phyloP scores from a whole-genome alignment of 2,329 filamentous ascomycete genomes.

The Fusarium duplospermum region DNA sequence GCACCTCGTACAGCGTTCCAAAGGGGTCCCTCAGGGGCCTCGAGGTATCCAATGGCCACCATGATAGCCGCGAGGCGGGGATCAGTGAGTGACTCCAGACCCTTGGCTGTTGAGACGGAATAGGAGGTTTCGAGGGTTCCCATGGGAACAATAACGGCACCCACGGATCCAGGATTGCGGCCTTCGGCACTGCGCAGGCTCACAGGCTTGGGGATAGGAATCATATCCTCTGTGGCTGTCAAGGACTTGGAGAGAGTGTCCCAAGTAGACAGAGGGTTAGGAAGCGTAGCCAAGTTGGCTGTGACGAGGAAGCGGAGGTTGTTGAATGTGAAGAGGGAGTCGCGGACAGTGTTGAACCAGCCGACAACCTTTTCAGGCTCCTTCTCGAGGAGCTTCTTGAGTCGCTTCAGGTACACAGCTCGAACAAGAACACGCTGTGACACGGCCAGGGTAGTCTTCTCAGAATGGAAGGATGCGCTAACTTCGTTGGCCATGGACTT shows the following conservation, averaged over 20 bases:
- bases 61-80: slow-evolving; percentile 84
- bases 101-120: slow-evolving; percentile 78
- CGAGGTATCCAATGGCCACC: slow-evolving; percentile 90
- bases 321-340: slow-evolving; percentile 80
- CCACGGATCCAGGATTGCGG: slow-evolving; percentile 77
- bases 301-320: slow-evolving; percentile 90
- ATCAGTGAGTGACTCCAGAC: slow-evolving; percentile 80
- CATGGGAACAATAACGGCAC: slow-evolving; percentile 87
- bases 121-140: slow-evolving; percentile 93
- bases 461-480: slow-evolving; percentile 83
- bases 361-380: slow-evolving; percentile 80
- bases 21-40: slow-evolving; percentile 91
- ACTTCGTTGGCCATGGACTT: slow-evolving; percentile 73
- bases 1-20: slow-evolving; percentile 95
- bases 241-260: slow-evolving; percentile 59
- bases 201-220: slow-evolving; percentile 76
- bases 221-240: slow-evolving; percentile 61
- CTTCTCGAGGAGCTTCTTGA: slow-evolving; percentile 83
- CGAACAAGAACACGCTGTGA: slow-evolving; percentile 87
- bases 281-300: slow-evolving; percentile 79
- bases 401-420: slow-evolving; percentile 85
- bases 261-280: slow-evolving; percentile 84
- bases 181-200: slow-evolving; percentile 82
- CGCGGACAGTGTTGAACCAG: slow-evolving; percentile 82
- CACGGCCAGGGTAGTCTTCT: slow-evolving; percentile 79